phyloP scores from a whole-genome alignment of 2,329 filamentous ascomycete genomes.

The Talaromyces atroroseus region DNA sequence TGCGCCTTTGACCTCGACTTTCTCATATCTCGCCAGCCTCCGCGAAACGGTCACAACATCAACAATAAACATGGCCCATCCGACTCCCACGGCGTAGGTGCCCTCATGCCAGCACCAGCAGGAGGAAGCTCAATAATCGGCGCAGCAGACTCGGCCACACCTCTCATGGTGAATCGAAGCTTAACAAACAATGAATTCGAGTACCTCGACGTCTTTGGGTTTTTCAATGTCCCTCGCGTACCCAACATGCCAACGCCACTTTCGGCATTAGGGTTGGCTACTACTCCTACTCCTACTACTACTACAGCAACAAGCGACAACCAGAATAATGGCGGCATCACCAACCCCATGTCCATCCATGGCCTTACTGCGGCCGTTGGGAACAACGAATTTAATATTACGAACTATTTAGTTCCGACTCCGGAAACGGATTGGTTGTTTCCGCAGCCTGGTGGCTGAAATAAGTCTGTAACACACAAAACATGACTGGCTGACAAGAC shows the following conservation, averaged over 20 bases:
- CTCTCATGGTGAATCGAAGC: neutral
- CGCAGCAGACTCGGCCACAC: neutral
- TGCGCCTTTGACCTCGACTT: constrained; percentile 89
- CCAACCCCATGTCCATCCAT: constrained; percentile 34
- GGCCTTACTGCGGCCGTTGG: constrained; percentile 23
- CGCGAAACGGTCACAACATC: constrained; percentile 33
- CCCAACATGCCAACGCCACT: constrained; percentile 35
- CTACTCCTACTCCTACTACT: neutral
- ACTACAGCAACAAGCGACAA: neutral
- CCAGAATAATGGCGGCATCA: constrained; percentile 18
- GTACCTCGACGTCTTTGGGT: constrained; percentile 88
- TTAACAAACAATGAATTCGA: constrained; percentile 64
- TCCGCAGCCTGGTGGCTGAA: constrained; percentile 14
- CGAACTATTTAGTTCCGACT: constrained; percentile 42
- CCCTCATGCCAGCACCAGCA: constrained; percentile 16
- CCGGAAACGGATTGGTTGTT: constrained; percentile 45
- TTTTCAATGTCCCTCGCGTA: constrained; percentile 83
- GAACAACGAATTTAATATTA: constrained; percentile 40
- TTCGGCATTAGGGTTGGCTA: neutral
- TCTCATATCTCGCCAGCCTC: constrained; percentile 76
- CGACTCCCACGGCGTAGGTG: neutral
- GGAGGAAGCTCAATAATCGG: constrained; percentile 1
- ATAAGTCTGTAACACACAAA: neutral
- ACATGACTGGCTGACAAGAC: neutral
- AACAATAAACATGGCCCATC: neutral